Evolutionary conservation across 106 monocot genomes (phyloP).

Genomic region (Dioscorea zingiberensis): DNA sequence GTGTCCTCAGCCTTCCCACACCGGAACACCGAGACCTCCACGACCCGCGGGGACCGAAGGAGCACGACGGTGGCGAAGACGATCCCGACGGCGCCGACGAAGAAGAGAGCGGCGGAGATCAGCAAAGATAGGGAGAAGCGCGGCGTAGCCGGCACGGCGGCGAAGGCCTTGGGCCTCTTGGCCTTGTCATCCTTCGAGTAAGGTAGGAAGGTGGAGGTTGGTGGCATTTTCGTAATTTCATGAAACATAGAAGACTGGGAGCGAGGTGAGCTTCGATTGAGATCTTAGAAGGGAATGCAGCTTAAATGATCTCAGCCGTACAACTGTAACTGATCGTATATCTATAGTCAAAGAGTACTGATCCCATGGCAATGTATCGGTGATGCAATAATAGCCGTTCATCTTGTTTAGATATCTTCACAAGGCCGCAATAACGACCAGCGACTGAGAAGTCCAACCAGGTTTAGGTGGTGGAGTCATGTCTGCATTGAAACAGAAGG

Average conservation of each 20-base stretch:
- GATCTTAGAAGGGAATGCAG: too few species aligned
- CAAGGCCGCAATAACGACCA: too few species aligned
- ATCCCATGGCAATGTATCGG: too few species aligned
- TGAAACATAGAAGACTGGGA: background rate
- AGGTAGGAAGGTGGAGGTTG: background rate
- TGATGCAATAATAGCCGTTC: too few species aligned
- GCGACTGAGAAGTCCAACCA: too few species aligned
- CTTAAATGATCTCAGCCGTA: too few species aligned
- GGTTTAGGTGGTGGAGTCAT: too few species aligned
- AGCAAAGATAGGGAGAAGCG: background rate
- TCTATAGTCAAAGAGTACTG: too few species aligned
- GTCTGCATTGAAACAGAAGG: too few species aligned
- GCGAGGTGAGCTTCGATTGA: too few species aligned
- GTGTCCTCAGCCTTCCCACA: constrained; percentile 6
- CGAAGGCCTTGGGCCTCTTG: background rate
- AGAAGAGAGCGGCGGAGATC: background rate
- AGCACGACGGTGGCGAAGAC: constrained; percentile 2
- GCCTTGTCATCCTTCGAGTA: constrained; percentile 12
- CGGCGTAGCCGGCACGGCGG: background rate
- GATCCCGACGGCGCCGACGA: background rate
- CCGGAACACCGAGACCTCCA: constrained; percentile 1
- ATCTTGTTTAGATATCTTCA: too few species aligned
- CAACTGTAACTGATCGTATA: too few species aligned
- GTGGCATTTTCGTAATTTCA: constrained; percentile 2
- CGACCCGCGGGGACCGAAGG: background rate